A percentile compares a stretch with the other conserved stretches of the same genome.
phyloP scores from a whole-genome alignment of 805 yeast species.

The Monosporozyma servazzii region DNA sequence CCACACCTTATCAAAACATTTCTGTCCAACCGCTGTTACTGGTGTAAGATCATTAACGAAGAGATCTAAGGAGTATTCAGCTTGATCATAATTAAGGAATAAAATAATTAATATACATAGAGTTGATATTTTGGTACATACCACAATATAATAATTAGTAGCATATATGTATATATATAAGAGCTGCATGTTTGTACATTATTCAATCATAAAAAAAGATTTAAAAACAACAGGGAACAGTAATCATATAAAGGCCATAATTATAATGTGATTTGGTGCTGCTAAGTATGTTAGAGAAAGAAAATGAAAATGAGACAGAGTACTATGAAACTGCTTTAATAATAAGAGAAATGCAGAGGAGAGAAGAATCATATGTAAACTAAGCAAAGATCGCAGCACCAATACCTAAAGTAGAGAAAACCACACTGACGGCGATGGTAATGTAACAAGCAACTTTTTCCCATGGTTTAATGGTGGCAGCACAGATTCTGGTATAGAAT shows the following conservation, averaged over 20 bases:
- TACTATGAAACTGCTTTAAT: neutral
- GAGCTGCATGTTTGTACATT: neutral
- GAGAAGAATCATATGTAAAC: neutral
- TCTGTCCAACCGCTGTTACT: slow-evolving; percentile 69
- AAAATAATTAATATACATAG: neutral
- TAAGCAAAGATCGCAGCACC: slow-evolving; percentile 37
- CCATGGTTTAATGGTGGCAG: slow-evolving; percentile 31
- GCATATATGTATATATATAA: neutral
- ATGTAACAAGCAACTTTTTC: slow-evolving; percentile 35
- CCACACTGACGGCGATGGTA: slow-evolving; percentile 38
- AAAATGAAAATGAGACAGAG: neutral
- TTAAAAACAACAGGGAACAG: neutral
- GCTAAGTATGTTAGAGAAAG: too few species aligned
- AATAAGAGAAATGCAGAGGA: neutral
- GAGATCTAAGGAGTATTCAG: slow-evolving; percentile 24
- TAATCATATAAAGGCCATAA: neutral
- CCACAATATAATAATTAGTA: neutral
- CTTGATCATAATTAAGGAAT: slow-evolving; percentile 2
- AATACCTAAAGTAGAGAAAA: slow-evolving; percentile 52
- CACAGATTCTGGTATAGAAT: slow-evolving; percentile 57
- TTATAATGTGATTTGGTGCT: neutral
- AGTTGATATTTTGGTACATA: neutral
- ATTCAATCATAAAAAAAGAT: neutral
- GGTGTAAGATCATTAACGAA: slow-evolving; percentile 42
- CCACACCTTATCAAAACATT: slow-evolving; percentile 69